Percentiles rank a stretch among this genome's conserved stretches.
Evolutionary conservation across 1,284 basidiomycete species (phyloP).

Genomic region (Papiliotrema nemorosa): DNA sequence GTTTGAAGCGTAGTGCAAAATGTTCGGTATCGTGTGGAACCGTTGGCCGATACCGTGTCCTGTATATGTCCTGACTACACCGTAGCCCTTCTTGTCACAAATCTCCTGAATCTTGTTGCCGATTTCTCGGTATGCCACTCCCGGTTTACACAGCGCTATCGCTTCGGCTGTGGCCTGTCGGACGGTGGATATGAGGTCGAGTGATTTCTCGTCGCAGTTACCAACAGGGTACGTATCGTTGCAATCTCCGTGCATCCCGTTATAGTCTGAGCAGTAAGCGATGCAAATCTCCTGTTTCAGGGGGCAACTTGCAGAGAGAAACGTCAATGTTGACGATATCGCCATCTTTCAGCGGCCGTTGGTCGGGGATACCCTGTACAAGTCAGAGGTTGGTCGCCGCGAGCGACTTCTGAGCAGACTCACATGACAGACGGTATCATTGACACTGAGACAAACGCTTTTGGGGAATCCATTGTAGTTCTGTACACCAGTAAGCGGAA

Average conservation of each 20-base stretch:
- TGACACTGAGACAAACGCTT: conserved; percentile 92
- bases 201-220: conserved; percentile 73
- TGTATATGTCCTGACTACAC: conserved; percentile 80
- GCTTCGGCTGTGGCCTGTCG: conserved; percentile 78
- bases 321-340: conserved; percentile 89
- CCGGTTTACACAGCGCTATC: conserved; percentile 86
- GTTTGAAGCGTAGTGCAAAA: conserved; percentile 50
- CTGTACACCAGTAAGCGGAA: too few species aligned
- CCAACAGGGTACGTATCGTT: conserved; percentile 86
- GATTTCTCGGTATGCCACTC: conserved; percentile 65
- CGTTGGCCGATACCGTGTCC: conserved; percentile 86
- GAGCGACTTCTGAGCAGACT: conserved; percentile 8
- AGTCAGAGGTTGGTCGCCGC: conserved; percentile 13
- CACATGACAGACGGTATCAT: conserved; percentile 91
- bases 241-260: conserved; percentile 83
- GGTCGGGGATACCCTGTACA: conserved; percentile 76
- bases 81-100: conserved; percentile 72
- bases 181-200: conserved; percentile 73
- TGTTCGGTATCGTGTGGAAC: conserved; percentile 49
- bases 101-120: conserved; percentile 65
- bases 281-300: background rate
- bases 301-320: conserved; percentile 47
- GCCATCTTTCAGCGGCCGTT: conserved; percentile 75
- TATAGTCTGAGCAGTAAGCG: conserved; percentile 15
- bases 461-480: conserved; percentile 93